Conservation (phyloP, 441 rosid genomes). For the Pelargonium australe region DNA sequence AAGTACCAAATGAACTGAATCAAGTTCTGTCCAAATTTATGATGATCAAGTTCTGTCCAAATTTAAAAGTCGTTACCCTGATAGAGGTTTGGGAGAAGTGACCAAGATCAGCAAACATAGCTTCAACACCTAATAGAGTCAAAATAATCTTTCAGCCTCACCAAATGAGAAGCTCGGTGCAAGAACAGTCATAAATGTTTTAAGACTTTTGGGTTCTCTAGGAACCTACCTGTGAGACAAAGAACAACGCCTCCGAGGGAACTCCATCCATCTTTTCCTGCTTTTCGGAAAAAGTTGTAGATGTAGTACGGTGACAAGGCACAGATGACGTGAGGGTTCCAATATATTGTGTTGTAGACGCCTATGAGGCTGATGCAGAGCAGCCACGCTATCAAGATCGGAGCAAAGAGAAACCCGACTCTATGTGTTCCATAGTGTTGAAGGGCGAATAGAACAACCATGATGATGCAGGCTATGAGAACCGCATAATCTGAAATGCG, state of each 20-base stretch:
- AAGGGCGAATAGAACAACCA: conserved; percentile 85
- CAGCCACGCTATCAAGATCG: conserved; percentile 75
- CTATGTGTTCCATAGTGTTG: conserved; percentile 96
- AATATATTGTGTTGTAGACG: conserved; percentile 65
- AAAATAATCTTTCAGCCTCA: conserved; percentile 14
- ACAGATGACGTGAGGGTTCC: conserved; percentile 78
- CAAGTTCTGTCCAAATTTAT: neutral
- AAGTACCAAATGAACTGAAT: neutral
- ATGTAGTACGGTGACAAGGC: conserved; percentile 93
- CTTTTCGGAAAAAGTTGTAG: conserved; percentile 91
- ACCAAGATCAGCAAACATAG: conserved; percentile 99
- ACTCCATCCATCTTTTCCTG: conserved; percentile 89
- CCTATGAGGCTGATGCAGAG: conserved; percentile 86
- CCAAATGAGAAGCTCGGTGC: neutral
- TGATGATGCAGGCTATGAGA: conserved; percentile 83
- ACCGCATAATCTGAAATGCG: conserved; percentile 66
- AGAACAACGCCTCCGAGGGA: conserved; percentile 89
- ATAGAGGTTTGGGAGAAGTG: conserved; percentile 91
- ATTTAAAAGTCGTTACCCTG: conserved; percentile 36
- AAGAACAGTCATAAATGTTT: neutral
- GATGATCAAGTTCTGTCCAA: neutral
- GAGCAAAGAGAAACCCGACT: conserved; percentile 83
- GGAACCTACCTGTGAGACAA: conserved; percentile 81
- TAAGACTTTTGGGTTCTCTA: neutral
- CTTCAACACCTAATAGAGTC: conserved; percentile 72